Conservation (phyloP, 1,284 basidiomycete genomes). For the Vanrija humicola region DNA sequence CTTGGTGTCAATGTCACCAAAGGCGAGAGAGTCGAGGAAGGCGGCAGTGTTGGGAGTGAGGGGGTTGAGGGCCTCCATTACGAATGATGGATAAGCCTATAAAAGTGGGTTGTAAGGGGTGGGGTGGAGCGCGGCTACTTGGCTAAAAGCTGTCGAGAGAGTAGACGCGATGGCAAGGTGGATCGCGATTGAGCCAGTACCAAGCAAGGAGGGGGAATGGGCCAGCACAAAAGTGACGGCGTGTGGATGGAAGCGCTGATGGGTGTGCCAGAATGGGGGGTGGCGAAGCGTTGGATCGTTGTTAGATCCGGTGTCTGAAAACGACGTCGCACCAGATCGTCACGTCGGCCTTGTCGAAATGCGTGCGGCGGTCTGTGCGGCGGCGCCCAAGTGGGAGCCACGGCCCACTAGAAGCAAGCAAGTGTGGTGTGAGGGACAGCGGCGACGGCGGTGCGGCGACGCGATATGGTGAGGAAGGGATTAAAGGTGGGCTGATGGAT, state of each 20-base stretch:
- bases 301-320: too few species aligned
- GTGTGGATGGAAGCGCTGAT: background rate
- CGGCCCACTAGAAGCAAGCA: too few species aligned
- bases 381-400: too few species aligned
- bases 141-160: background rate
- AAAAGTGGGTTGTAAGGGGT: background rate
- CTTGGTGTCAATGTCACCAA: conserved; percentile 6
- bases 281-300: background rate
- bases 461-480: too few species aligned
- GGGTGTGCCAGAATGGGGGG: background rate
- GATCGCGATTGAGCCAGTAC: background rate
- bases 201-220: too few species aligned
- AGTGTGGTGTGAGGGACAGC: too few species aligned
- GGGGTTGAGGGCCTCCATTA: conserved; percentile 34
- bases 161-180: background rate
- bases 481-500: too few species aligned
- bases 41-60: conserved; percentile 45
- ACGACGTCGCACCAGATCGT: too few species aligned
- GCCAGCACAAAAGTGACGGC: background rate
- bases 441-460: too few species aligned
- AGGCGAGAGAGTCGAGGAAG: conserved; percentile 38
- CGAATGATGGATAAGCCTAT: background rate
- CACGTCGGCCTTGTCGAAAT: too few species aligned
- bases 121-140: background rate
- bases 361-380: too few species aligned